Conservation (phyloP, 108 stramenopile genomes). For the Ochromonas danica region DNA sequence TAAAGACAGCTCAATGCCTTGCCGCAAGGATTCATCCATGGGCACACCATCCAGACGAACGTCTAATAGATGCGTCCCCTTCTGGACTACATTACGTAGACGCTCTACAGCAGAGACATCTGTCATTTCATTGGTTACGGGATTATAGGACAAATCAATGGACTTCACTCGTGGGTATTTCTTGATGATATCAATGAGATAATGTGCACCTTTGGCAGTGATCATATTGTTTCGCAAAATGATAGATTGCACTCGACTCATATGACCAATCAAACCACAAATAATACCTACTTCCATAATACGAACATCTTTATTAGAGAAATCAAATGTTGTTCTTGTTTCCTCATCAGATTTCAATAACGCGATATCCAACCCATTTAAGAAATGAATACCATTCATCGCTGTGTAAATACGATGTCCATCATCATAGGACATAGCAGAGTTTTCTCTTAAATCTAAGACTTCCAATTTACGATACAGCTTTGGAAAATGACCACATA, state of each 20-base stretch:
- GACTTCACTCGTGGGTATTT: background rate
- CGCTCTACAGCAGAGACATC: background rate
- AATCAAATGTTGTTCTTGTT: background rate
- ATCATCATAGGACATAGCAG: background rate
- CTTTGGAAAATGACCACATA: background rate
- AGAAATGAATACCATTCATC: background rate
- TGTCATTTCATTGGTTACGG: background rate
- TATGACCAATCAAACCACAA: background rate
- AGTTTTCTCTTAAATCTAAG: background rate
- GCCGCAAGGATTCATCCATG: background rate
- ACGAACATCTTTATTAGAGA: background rate
- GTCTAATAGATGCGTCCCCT: background rate
- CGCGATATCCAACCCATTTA: background rate
- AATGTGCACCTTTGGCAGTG: background rate
- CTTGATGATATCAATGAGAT: background rate
- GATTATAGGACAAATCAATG: slow-evolving; percentile 23
- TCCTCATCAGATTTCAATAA: background rate
- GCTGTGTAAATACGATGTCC: background rate
- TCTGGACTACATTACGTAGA: background rate
- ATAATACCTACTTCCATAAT: background rate
- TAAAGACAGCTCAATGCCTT: background rate
- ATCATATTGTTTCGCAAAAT: background rate
- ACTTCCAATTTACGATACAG: background rate
- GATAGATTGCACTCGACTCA: background rate
- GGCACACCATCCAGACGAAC: background rate